These are phyloP conservation scores for Batkoa obscura DNA, from an alignment of 371 early-diverging fungal genomes.

Conservation along the genomic window DNA sequence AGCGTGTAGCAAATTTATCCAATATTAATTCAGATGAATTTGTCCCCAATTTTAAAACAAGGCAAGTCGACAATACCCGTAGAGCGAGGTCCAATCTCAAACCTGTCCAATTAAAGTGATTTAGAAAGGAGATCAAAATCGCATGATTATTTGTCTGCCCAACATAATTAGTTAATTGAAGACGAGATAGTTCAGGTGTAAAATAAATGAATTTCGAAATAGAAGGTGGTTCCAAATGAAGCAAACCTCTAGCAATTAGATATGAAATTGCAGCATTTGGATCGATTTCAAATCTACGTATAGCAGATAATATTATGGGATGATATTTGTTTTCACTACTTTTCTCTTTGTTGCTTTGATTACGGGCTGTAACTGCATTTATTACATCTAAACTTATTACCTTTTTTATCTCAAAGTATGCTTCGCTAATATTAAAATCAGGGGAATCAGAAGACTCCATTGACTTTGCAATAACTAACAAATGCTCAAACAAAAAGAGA, in stretches of 20 bases:
- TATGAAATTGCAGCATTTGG: conserved; percentile 40
- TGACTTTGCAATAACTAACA: conserved; percentile 50
- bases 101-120: conserved; percentile 38
- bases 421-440: background rate
- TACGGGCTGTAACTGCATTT: conserved; percentile 18
- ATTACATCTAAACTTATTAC: conserved; percentile 22
- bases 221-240: conserved; percentile 39
- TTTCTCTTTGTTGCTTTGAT: conserved; percentile 7
- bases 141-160: conserved; percentile 19
- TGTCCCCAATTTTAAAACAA: conserved; percentile 25
- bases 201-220: conserved; percentile 56
- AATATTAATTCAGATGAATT: conserved; percentile 21
- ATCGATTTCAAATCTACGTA: conserved; percentile 41
- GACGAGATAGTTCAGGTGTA: conserved; percentile 46
- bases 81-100: conserved; percentile 55
- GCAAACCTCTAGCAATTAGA: conserved; percentile 36
- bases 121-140: conserved; percentile 44
- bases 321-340: conserved; percentile 14
- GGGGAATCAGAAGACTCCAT: background rate
- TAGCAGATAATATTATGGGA: conserved; percentile 24
- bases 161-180: conserved; percentile 37
- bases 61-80: conserved; percentile 48
- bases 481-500: conserved; percentile 50
- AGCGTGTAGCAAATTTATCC: conserved; percentile 51
- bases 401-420: conserved; percentile 23